Evolutionary conservation across 2,329 filamentous ascomycete species (phyloP).

Genomic region (Fusarium camptoceras): DNA sequence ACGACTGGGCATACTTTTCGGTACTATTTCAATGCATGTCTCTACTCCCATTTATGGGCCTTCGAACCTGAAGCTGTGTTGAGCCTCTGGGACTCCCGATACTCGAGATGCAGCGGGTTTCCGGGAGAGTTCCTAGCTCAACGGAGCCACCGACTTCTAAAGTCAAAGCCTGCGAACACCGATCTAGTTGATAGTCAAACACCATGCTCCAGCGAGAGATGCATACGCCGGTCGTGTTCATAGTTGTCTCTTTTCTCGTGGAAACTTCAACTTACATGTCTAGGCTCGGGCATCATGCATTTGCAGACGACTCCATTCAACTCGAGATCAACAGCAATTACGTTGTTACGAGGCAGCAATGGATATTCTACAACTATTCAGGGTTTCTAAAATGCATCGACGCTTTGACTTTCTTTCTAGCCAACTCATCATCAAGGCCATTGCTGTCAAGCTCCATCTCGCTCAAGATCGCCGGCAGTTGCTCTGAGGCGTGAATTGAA

Average conservation of each 20-base stretch:
- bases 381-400: neutral
- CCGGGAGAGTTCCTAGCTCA: neutral
- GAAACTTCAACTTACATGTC: neutral
- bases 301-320: neutral
- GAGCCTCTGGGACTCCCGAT: neutral
- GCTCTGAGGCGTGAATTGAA: neutral
- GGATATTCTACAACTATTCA: neutral
- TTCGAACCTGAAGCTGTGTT: neutral
- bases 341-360: neutral
- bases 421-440: conserved; percentile 11
- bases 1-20: neutral
- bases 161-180: neutral
- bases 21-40: neutral
- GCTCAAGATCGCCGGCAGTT: neutral
- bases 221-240: neutral
- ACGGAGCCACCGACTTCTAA: neutral
- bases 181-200: neutral
- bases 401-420: neutral
- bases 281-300: neutral
- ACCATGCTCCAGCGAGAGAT: neutral
- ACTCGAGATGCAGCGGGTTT: neutral
- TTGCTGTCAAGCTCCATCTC: conserved; percentile 8
- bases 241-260: neutral
- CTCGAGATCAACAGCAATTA: neutral
- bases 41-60: neutral